These are phyloP conservation scores for Termitomyces sp. DNA, from an alignment of 768 basidiomycete genomes.

Conservation along the genomic window DNA sequence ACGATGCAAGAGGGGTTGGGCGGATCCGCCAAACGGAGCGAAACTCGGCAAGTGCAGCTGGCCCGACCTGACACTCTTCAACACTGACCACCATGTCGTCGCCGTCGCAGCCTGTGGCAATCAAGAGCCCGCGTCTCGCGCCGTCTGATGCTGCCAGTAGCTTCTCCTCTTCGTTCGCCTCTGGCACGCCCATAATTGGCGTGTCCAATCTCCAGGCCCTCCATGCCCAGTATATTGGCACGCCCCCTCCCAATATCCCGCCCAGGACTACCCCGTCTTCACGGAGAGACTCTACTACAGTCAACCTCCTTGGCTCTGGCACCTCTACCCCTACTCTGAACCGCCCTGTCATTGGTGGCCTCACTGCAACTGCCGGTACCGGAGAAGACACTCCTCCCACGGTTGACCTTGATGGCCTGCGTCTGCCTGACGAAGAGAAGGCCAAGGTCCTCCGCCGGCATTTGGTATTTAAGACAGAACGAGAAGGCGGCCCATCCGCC, in stretches of 20 bases:
- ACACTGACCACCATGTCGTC: conserved; percentile 36
- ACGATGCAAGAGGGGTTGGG: neutral
- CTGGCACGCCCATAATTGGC: conserved; percentile 30
- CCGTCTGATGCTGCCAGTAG: conserved; percentile 15
- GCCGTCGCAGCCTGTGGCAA: conserved; percentile 53
- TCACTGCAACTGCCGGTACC: conserved; percentile 23
- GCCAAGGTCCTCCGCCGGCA: conserved; percentile 75
- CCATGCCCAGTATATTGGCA: conserved; percentile 58
- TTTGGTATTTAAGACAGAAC: conserved; percentile 69
- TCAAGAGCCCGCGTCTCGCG: conserved; percentile 26
- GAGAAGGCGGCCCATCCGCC: conserved; percentile 26
- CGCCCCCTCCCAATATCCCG: conserved; percentile 53
- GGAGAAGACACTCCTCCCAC: conserved; percentile 23
- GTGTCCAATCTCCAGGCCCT: conserved; percentile 62
- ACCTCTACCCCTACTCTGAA: conserved; percentile 1
- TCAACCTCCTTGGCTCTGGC: neutral
- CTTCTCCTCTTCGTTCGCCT: conserved; percentile 23
- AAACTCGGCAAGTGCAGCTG: conserved; percentile 6
- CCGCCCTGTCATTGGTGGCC: conserved; percentile 24
- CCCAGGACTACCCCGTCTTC: conserved; percentile 21
- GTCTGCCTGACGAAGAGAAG: conserved; percentile 77
- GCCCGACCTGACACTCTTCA: neutral
- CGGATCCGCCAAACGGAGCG: neutral
- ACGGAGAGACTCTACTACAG: neutral
- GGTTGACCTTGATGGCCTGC: conserved; percentile 50